Conservation (phyloP, 139 green algal genomes). For the Picochlorum costavermella region DNA sequence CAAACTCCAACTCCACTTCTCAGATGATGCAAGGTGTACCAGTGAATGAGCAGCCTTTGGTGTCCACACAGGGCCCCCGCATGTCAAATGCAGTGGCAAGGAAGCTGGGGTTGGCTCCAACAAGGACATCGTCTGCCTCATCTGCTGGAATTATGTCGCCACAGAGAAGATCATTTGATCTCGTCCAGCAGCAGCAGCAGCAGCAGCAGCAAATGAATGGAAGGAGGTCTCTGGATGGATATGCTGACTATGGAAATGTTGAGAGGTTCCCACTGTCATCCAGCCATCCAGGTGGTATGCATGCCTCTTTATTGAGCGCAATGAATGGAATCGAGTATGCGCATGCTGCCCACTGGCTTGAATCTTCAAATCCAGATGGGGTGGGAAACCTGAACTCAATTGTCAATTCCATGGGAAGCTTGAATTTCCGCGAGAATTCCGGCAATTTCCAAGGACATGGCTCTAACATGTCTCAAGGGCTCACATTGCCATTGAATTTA, state of each 20-base stretch:
- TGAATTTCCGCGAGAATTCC: no score
- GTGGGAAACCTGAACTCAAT: no score
- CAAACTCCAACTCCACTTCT: background rate
- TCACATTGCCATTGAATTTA: no score
- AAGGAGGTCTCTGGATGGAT: background rate
- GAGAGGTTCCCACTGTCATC: no score
- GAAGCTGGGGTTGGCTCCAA: conserved; percentile 51
- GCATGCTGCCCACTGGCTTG: no score
- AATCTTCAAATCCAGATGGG: no score
- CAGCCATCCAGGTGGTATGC: no score
- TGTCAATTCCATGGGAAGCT: no score
- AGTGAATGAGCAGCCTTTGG: conserved; percentile 30
- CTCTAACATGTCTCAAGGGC: no score
- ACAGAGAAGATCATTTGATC: conserved; percentile 5
- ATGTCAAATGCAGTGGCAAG: conserved; percentile 73
- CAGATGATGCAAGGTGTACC: conserved; percentile 4
- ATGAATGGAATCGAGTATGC: no score
- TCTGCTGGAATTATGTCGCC: conserved; percentile 10
- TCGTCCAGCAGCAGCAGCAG: background rate
- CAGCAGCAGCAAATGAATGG: background rate
- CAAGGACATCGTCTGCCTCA: conserved; percentile 8
- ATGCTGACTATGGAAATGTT: background rate
- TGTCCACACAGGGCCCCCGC: conserved; percentile 38
- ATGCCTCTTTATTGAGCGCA: no score
- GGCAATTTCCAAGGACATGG: no score